These are phyloP conservation scores for Fusarium guadeloupense DNA, from an alignment of 2,329 filamentous ascomycete species.

Conservation along the genomic window DNA sequence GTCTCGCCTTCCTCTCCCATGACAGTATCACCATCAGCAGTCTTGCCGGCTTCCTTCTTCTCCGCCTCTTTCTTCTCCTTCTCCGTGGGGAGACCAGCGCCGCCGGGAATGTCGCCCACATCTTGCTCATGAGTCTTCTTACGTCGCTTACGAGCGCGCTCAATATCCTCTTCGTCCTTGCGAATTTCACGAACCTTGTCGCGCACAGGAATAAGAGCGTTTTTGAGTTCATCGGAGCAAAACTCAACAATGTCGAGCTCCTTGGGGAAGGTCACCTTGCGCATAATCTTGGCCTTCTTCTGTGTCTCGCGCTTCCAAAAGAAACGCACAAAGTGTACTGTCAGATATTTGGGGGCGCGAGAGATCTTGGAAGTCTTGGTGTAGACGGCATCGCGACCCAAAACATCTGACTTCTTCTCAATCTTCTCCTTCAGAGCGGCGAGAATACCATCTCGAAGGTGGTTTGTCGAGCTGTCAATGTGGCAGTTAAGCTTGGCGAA, in stretches of 20 bases:
- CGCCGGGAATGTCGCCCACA: slow-evolving; percentile 56
- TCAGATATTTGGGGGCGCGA: slow-evolving; percentile 91
- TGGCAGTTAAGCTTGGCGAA: slow-evolving; percentile 98
- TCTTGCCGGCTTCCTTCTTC: slow-evolving; percentile 55
- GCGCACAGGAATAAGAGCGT: slow-evolving; percentile 86
- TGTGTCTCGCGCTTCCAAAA: slow-evolving; percentile 96
- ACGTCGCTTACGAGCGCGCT: slow-evolving; percentile 90
- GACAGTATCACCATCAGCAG: slow-evolving; percentile 71
- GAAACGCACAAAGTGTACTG: slow-evolving; percentile 97
- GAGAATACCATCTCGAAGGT: slow-evolving; percentile 86
- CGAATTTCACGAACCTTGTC: slow-evolving; percentile 95
- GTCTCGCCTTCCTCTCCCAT: slow-evolving; percentile 69
- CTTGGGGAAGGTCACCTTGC: slow-evolving; percentile 94
- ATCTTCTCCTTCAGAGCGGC: slow-evolving; percentile 87
- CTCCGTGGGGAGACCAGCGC: slow-evolving; percentile 60
- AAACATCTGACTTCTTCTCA: slow-evolving; percentile 83
- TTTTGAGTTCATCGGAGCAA: slow-evolving; percentile 88
- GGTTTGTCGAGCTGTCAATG: slow-evolving; percentile 87
- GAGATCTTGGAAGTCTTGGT: slow-evolving; percentile 93
- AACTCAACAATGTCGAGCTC: slow-evolving; percentile 95
- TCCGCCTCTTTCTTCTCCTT: slow-evolving; percentile 63
- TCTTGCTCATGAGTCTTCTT: slow-evolving; percentile 69
- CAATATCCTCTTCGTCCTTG: slow-evolving; percentile 94
- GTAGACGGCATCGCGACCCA: slow-evolving; percentile 83
- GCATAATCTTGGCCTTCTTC: slow-evolving; percentile 99